Evolutionary conservation across 768 basidiomycete species (phyloP).

Genomic region (Thelephora ganbajun): DNA sequence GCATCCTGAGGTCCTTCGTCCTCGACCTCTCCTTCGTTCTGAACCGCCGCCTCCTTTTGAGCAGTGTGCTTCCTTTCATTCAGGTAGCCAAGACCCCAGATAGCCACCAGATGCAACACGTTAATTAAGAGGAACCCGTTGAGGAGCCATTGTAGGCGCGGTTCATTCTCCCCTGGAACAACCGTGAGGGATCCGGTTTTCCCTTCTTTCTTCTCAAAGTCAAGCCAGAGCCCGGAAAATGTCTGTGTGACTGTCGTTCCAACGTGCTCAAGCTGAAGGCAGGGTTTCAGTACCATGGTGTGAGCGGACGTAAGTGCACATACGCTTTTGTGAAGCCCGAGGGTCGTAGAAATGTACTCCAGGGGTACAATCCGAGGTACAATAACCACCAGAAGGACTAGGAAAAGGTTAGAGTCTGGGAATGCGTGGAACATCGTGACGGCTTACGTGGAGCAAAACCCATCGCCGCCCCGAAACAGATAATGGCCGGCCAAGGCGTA

Average conservation of each 20-base stretch:
- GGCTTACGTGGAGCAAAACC: slow-evolving; percentile 59
- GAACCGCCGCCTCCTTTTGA: slow-evolving; percentile 1
- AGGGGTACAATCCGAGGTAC: slow-evolving; percentile 58
- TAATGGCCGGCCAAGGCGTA: slow-evolving; percentile 46
- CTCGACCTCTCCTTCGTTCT: slow-evolving; percentile 7
- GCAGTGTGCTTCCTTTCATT: slow-evolving; percentile 26
- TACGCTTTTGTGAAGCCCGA: slow-evolving; percentile 71
- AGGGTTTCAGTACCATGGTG: neutral
- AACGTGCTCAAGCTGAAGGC: slow-evolving; percentile 51
- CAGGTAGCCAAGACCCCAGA: slow-evolving; percentile 34
- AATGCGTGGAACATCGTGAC: neutral
- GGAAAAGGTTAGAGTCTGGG: slow-evolving; percentile 1
- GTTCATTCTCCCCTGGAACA: neutral
- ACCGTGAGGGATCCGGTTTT: slow-evolving; percentile 15
- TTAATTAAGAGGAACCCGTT: slow-evolving; percentile 45
- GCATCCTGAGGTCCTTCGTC: neutral
- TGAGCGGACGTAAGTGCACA: slow-evolving; percentile 10
- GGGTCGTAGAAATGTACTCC: slow-evolving; percentile 65
- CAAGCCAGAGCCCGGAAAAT: slow-evolving; percentile 54
- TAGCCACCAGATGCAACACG: slow-evolving; percentile 36
- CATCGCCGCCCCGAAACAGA: slow-evolving; percentile 50
- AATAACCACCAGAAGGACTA: slow-evolving; percentile 61
- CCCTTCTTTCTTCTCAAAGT: slow-evolving; percentile 22
- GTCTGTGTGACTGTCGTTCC: slow-evolving; percentile 65
- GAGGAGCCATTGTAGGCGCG: slow-evolving; percentile 39